These are phyloP conservation scores for Asterella californica DNA, from an alignment of 225 moss, liverwort and hornwort species.

Conservation along the genomic window DNA sequence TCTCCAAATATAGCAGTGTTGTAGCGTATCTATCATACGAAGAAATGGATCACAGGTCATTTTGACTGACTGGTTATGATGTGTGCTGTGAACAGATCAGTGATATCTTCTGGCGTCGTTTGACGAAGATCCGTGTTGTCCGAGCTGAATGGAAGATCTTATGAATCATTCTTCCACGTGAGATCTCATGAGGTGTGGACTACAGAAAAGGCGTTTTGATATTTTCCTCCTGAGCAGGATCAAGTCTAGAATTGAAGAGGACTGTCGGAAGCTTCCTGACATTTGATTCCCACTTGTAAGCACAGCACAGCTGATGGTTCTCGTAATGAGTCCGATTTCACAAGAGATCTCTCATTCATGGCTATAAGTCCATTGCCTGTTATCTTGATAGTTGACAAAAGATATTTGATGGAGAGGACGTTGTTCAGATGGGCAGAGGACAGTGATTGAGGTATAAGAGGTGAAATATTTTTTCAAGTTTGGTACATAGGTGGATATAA, in stretches of 20 bases:
- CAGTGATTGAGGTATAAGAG: constrained; percentile 37
- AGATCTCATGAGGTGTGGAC: constrained; percentile 17
- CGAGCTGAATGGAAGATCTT: constrained; percentile 35
- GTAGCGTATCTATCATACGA: too few relatives aligned
- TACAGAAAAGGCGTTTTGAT: constrained; percentile 25
- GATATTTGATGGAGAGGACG: constrained; percentile 13
- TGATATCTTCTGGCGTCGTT: constrained; percentile 34
- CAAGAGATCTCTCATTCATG: constrained; percentile 34
- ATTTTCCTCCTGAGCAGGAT: constrained; percentile 23
- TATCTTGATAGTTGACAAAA: constrained; percentile 19
- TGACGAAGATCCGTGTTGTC: constrained; percentile 31
- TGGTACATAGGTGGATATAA: constrained; percentile 27
- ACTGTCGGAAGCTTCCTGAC: constrained; percentile 17
- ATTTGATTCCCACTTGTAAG: constrained; percentile 21
- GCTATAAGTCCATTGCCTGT: constrained; percentile 29
- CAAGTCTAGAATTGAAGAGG: constrained; percentile 22
- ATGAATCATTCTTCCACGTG: constrained; percentile 25
- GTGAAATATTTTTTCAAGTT: constrained; percentile 29
- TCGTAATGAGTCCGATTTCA: constrained; percentile 25
- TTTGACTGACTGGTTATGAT: too few relatives aligned
- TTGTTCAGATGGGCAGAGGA: constrained; percentile 30
- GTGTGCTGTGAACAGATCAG: constrained; percentile 29
- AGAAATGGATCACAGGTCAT: too few relatives aligned
- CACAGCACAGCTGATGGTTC: constrained; percentile 29
- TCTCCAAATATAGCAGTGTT: too few relatives aligned